These are phyloP conservation scores for Epithemia pelagica DNA, from an alignment of 108 stramenopile species.

Conservation along the genomic window DNA sequence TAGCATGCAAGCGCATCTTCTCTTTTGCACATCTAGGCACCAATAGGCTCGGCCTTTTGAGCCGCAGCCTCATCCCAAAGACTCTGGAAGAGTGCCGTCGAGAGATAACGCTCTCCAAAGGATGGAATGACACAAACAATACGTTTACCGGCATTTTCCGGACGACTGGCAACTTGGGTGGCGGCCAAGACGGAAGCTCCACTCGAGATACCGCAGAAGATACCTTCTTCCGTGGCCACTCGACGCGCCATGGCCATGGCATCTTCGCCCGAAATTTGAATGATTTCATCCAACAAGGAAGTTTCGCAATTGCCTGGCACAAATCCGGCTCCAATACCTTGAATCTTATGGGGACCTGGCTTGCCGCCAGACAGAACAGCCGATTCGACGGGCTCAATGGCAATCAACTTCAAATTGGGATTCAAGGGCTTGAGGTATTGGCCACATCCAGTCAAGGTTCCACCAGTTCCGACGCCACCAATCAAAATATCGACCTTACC, in stretches of 20 bases:
- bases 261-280: constrained; percentile 58
- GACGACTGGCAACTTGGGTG: constrained; percentile 49
- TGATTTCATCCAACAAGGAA: constrained; percentile 55
- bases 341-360: constrained; percentile 71
- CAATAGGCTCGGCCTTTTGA: constrained; percentile 63
- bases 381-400: constrained; percentile 69
- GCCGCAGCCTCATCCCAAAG: constrained; percentile 83
- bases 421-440: constrained; percentile 71
- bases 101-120: constrained; percentile 77
- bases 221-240: constrained; percentile 54
- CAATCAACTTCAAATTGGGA: constrained; percentile 47
- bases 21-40: too few species aligned
- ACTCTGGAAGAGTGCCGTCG: constrained; percentile 81
- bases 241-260: constrained; percentile 56
- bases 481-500: constrained; percentile 58
- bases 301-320: constrained; percentile 62
- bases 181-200: constrained; percentile 76
- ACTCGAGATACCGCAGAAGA: constrained; percentile 51
- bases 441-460: constrained; percentile 59
- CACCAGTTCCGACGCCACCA: constrained; percentile 73
- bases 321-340: constrained; percentile 73
- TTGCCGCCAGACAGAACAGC: constrained; percentile 50
- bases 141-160: constrained; percentile 65
- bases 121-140: constrained; percentile 68
- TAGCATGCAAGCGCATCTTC: too few species aligned